These are phyloP conservation scores for Quercus alba DNA, from an alignment of 306 rosid species.

Conservation along the genomic window DNA sequence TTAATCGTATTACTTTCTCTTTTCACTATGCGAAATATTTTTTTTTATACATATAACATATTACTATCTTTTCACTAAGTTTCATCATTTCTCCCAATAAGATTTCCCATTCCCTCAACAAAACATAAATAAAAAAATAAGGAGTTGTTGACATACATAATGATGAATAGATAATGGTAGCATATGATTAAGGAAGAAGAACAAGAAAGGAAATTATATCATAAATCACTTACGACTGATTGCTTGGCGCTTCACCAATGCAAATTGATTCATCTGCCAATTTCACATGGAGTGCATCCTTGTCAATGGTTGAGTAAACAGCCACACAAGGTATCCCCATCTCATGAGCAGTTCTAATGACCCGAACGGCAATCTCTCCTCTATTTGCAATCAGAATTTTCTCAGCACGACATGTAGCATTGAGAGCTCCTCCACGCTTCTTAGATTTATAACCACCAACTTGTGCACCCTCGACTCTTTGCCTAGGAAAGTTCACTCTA, in stretches of 20 bases:
- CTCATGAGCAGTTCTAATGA: constrained; percentile 93
- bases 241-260: constrained; percentile 97
- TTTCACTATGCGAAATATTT: background rate
- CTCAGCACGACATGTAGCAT: constrained; percentile 45
- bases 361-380: constrained; percentile 97
- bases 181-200: background rate
- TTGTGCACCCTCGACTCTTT: constrained; percentile 35
- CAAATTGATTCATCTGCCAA: constrained; percentile 96
- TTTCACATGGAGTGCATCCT: constrained; percentile 95
- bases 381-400: constrained; percentile 88
- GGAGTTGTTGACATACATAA: background rate
- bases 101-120: background rate
- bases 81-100: background rate
- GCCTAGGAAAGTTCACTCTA: constrained; percentile 45
- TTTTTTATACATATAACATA: background rate
- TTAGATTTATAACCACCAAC: constrained; percentile 24
- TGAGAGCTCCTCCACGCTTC: constrained; percentile 45
- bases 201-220: background rate
- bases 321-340: constrained; percentile 98
- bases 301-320: constrained; percentile 93
- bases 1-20: background rate
- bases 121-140: background rate
- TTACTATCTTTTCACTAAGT: background rate
- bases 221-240: constrained; percentile 55
- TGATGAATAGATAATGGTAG: background rate